Conservation (phyloP, 768 basidiomycete genomes). For the Boletus vinaceobasis region DNA sequence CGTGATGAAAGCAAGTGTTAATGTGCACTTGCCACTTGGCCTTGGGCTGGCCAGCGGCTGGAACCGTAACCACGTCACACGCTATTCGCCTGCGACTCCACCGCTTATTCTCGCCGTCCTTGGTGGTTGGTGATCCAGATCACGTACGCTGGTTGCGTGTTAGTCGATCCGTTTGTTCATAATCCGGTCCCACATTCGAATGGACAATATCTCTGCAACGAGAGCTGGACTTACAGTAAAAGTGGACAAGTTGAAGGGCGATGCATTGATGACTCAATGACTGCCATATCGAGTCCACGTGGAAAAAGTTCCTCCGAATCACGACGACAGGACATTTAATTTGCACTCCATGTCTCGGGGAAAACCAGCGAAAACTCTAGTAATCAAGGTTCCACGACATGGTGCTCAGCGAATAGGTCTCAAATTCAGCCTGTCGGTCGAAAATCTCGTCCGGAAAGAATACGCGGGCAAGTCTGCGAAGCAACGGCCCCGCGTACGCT, state of each 20-base stretch:
- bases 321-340: not conserved
- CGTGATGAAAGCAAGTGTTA: not conserved
- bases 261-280: not conserved
- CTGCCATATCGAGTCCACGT: conserved; percentile 13
- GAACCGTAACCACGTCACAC: conserved; percentile 13
- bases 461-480: conserved; percentile 49
- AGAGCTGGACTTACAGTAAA: not conserved
- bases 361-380: conserved; percentile 53
- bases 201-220: not conserved
- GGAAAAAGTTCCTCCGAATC: not conserved
- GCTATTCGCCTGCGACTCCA: not conserved
- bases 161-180: not conserved
- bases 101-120: not conserved
- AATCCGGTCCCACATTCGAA: not conserved
- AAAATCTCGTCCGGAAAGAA: conserved; percentile 49
- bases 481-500: conserved; percentile 27
- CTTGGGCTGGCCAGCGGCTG: not conserved
- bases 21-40: not conserved
- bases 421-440: conserved; percentile 58
- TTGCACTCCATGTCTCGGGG: conserved; percentile 30
- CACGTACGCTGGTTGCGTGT: not conserved
- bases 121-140: not conserved
- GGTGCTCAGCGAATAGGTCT: conserved; percentile 69
- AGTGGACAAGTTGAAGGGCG: not conserved
- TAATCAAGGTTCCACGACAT: conserved; percentile 68